These are phyloP conservation scores for Cryptococcus floricola DNA, from an alignment of 1,284 basidiomycete genomes.

Conservation along the genomic window DNA sequence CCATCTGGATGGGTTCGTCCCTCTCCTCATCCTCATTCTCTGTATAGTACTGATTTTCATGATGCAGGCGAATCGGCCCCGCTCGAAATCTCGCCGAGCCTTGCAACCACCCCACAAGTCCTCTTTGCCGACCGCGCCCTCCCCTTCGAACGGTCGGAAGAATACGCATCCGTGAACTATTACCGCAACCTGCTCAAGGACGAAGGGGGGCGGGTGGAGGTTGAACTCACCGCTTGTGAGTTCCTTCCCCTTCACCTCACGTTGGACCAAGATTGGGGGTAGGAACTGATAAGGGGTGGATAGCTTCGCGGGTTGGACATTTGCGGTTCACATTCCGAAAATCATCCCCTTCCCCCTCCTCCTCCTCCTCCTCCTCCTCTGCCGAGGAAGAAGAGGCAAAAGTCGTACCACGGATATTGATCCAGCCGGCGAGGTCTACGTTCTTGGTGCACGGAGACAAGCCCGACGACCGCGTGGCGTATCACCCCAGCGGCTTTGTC, in stretches of 20 bases:
- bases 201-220: constrained; percentile 55
- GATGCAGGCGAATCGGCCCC: constrained; percentile 59
- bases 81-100: constrained; percentile 62
- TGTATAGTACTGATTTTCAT: not conserved
- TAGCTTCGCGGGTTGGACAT: constrained; percentile 73
- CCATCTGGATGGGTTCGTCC: constrained; percentile 75
- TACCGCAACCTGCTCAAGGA: constrained; percentile 63
- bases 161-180: constrained; percentile 63
- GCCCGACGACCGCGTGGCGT: constrained; percentile 10
- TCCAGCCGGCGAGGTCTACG: constrained; percentile 65
- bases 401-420: constrained; percentile 58
- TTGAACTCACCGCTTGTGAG: constrained; percentile 68
- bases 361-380: not conserved
- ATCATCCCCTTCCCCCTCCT: constrained; percentile 1
- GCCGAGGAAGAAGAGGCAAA: too few relatives aligned
- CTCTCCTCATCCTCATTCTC: not conserved
- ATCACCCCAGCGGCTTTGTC: constrained; percentile 59
- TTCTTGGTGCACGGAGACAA: constrained; percentile 58
- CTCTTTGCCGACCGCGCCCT: constrained; percentile 63
- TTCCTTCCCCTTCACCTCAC: constrained; percentile 10
- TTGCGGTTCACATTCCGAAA: constrained; percentile 65
- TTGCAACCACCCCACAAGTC: constrained; percentile 53
- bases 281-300: not conserved
- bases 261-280: too few relatives aligned
- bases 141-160: constrained; percentile 57